Percentiles rank a stretch among this genome's conserved stretches.
phyloP scores from a whole-genome alignment of 495 filamentous ascomycete species.

The Xylaria palmicola region DNA sequence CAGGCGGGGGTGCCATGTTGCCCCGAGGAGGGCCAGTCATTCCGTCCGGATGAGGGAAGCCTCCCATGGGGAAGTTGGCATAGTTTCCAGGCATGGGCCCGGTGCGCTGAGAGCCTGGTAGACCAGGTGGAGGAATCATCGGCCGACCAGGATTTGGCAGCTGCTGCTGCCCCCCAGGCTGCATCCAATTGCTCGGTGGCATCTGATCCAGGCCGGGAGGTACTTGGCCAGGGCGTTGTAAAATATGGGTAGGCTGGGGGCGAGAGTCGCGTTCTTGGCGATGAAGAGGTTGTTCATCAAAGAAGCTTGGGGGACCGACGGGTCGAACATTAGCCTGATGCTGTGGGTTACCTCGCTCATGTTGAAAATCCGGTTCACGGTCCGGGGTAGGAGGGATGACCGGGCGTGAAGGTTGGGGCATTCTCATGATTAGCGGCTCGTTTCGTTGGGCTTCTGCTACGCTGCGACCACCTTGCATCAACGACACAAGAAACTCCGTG shows the following conservation, averaged over 20 bases:
- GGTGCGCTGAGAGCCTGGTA: slow-evolving; percentile 44
- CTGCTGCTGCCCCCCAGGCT: slow-evolving; percentile 39
- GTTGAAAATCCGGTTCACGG: slow-evolving; percentile 41
- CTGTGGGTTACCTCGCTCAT: slow-evolving; percentile 31
- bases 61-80: slow-evolving; percentile 49
- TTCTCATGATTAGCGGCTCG: slow-evolving; percentile 38
- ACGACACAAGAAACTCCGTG: slow-evolving; percentile 54
- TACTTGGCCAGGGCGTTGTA: slow-evolving; percentile 48
- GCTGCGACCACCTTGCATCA: slow-evolving; percentile 50
- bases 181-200: slow-evolving; percentile 40
- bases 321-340: slow-evolving; percentile 27
- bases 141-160: slow-evolving; percentile 41
- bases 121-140: slow-evolving; percentile 54
- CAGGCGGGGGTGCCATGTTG: too few species aligned
- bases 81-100: slow-evolving; percentile 46
- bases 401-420: slow-evolving; percentile 38
- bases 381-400: slow-evolving; percentile 39
- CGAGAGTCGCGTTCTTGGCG: slow-evolving; percentile 39
- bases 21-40: slow-evolving; percentile 42
- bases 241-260: slow-evolving; percentile 52
- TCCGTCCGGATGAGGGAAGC: slow-evolving; percentile 41
- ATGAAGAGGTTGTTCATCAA: slow-evolving; percentile 43
- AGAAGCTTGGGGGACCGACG: slow-evolving; percentile 37
- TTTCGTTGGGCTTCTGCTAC: slow-evolving; percentile 45
- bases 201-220: slow-evolving; percentile 52